A percentile compares a stretch with the other conserved stretches of the same genome.
phyloP scores from a whole-genome alignment of 1,139 yeast genomes.

The Candida sp. region DNA sequence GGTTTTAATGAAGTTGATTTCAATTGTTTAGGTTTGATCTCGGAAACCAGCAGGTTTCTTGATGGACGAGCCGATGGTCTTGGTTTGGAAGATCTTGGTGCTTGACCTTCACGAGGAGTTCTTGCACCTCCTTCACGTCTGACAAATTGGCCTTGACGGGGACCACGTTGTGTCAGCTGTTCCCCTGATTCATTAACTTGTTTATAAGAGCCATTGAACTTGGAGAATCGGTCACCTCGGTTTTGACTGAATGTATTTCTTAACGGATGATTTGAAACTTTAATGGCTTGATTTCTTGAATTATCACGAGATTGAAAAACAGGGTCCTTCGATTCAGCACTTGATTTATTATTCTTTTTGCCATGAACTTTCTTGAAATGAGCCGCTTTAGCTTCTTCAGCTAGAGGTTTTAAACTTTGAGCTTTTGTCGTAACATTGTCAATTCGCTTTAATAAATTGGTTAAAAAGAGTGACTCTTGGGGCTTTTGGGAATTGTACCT shows the following conservation, averaged over 20 bases:
- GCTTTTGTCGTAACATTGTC: constrained; percentile 24
- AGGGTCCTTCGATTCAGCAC: background rate
- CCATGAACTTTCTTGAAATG: too few relatives aligned
- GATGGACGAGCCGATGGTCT: constrained; percentile 3
- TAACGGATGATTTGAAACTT: constrained; percentile 20
- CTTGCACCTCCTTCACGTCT: background rate
- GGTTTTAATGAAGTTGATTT: constrained; percentile 18
- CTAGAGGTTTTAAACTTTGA: constrained; percentile 1
- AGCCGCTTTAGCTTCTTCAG: background rate
- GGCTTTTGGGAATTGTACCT: constrained; percentile 2
- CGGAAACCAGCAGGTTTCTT: constrained; percentile 7
- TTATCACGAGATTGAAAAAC: background rate
- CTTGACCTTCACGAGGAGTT: constrained; percentile 3
- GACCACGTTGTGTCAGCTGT: constrained; percentile 5
- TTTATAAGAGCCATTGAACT: background rate
- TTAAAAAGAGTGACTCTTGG: constrained; percentile 16
- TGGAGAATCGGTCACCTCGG: constrained; percentile 1
- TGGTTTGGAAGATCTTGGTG: constrained; percentile 5
- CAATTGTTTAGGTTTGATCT: constrained; percentile 12
- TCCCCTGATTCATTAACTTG: background rate
- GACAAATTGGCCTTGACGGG: constrained; percentile 4
- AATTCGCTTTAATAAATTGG: constrained; percentile 32
- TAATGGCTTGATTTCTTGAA: constrained; percentile 8
- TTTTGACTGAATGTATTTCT: constrained; percentile 5
- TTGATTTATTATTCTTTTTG: background rate